Conservation (phyloP, 225 moss, liverwort and hornwort species). For the Rhytidiadelphus loreus region DNA sequence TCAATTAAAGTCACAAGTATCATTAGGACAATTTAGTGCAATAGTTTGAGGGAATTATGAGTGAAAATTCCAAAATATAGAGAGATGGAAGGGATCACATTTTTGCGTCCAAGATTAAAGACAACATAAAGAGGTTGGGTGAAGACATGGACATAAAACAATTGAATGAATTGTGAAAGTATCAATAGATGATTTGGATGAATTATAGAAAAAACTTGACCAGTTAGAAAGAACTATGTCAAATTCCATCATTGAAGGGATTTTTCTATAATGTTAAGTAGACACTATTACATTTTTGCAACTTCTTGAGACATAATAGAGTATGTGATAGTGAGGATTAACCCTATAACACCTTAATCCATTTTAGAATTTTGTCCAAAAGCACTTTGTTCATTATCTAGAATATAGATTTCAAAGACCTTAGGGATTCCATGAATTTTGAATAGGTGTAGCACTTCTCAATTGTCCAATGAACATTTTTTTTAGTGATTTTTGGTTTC, state of each 20-base stretch:
- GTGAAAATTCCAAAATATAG: background rate
- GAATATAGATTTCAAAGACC: background rate
- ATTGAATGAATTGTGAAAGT: background rate
- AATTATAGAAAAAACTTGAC: background rate
- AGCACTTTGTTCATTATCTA: background rate
- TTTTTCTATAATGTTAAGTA: background rate
- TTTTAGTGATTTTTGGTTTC: background rate
- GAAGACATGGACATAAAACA: background rate
- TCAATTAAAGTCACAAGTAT: accelerated
- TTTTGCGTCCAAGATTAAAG: accelerated
- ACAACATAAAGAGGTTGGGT: background rate
- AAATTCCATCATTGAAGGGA: accelerated
- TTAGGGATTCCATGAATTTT: background rate
- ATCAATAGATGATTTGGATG: background rate
- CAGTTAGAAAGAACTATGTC: accelerated
- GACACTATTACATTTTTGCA: background rate
- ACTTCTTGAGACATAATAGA: no score
- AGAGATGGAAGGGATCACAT: background rate
- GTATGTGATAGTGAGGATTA: background rate
- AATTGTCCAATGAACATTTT: accelerated
- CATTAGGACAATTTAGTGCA: background rate
- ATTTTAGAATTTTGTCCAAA: background rate
- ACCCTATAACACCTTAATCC: accelerated
- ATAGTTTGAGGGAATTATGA: background rate
- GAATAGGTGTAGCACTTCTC: accelerated